These are phyloP conservation scores for Saccharomyces hybrid DNA, from an alignment of 1,139 yeast genomes.

Conservation along the genomic window DNA sequence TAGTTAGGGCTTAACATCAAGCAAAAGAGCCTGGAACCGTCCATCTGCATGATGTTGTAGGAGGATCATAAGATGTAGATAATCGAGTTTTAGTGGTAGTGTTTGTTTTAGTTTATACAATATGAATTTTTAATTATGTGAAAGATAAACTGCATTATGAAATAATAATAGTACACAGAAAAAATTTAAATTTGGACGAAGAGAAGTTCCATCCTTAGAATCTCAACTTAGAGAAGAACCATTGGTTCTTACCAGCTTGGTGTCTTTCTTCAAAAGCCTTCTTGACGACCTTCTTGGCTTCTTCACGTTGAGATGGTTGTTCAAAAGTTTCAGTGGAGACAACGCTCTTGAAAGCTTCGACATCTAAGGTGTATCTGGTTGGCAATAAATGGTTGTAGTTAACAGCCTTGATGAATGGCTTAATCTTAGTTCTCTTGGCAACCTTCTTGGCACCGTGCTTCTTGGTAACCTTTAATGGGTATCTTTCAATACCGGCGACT, in stretches of 20 bases:
- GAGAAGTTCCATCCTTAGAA: conserved; percentile 47
- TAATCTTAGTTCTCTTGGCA: conserved; percentile 95
- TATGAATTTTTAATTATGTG: conserved; percentile 1
- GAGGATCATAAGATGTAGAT: background rate
- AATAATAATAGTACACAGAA: conserved; percentile 1
- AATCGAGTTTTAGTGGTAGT: background rate
- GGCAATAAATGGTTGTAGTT: conserved; percentile 99
- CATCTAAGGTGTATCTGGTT: conserved; percentile 98
- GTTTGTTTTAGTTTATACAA: background rate
- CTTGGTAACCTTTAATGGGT: conserved; percentile 96
- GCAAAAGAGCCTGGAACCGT: background rate
- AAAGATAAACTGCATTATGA: conserved; percentile 1
- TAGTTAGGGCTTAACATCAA: background rate
- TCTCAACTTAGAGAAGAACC: conserved; percentile 99
- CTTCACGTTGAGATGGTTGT: conserved; percentile 98
- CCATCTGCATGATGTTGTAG: background rate
- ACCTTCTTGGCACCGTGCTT: conserved; percentile 92
- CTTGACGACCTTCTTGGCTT: conserved; percentile 98
- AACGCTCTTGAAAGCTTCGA: conserved; percentile 87
- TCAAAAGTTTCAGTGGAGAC: conserved; percentile 89
- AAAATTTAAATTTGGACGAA: conserved; percentile 6
- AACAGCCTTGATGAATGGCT: conserved; percentile 98
- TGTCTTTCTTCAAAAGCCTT: conserved; percentile 99
- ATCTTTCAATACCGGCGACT: conserved; percentile 98
- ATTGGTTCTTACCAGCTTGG: conserved; percentile 99